Evolutionary conservation across 257 asterid species (phyloP).

Genomic region (Cordia subcordata): DNA sequence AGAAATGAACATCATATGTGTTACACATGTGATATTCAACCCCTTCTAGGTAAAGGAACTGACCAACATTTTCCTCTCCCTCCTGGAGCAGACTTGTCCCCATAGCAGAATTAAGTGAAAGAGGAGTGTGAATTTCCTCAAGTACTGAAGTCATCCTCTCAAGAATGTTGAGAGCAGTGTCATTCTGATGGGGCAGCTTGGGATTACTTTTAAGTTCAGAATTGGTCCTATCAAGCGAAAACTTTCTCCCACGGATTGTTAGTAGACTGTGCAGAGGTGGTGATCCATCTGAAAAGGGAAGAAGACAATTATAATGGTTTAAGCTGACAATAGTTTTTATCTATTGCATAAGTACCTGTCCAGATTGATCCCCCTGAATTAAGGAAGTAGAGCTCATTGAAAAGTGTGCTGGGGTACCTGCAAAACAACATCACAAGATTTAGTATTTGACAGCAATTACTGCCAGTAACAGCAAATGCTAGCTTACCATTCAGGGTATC

Average conservation of each 20-base stretch:
- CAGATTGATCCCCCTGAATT: constrained; percentile 93
- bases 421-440: constrained; percentile 19
- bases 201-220: constrained; percentile 16
- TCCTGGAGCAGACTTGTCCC: constrained; percentile 65
- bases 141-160: constrained; percentile 69
- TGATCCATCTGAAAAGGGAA: constrained; percentile 62
- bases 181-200: constrained; percentile 33
- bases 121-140: constrained; percentile 59
- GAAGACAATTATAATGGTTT: not conserved
- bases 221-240: constrained; percentile 52
- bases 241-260: constrained; percentile 46
- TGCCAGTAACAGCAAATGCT: constrained; percentile 17
- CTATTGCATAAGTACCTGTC: constrained; percentile 60
- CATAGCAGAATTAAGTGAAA: constrained; percentile 56
- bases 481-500: constrained; percentile 86
- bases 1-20: constrained; percentile 93
- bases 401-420: constrained; percentile 92
- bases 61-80: constrained; percentile 91
- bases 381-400: constrained; percentile 94
- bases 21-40: constrained; percentile 93
- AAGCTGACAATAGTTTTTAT: constrained; percentile 12
- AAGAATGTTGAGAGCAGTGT: constrained; percentile 68
- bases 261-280: constrained; percentile 63
- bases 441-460: constrained; percentile 11
- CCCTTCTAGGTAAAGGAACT: constrained; percentile 92